Percentiles rank a stretch among this genome's conserved stretches.
Conservation (phyloP, 352 stramenopile genomes). For the Globisporangium radiosum region DNA sequence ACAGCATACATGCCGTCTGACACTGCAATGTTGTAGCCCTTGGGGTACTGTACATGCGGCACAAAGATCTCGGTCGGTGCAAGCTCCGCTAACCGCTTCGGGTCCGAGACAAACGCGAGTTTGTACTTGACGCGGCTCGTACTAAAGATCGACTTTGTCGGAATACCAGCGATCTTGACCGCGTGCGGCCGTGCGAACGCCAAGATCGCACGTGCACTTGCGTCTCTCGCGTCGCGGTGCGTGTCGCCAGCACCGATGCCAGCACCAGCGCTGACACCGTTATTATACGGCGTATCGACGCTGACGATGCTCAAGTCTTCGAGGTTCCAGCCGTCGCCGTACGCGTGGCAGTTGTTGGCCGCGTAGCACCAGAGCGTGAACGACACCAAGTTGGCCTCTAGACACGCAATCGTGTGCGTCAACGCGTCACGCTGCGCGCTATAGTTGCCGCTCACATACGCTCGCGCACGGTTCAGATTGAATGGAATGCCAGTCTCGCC, state of each 20-base stretch:
- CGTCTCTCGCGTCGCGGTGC: slow-evolving; percentile 29
- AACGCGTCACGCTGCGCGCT: slow-evolving; percentile 46
- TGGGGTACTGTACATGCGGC: slow-evolving; percentile 66
- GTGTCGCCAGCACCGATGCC: too few species aligned
- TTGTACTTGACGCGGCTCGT: slow-evolving; percentile 47
- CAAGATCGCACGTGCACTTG: slow-evolving; percentile 34
- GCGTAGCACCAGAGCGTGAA: slow-evolving; percentile 91
- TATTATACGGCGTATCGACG: slow-evolving; percentile 11
- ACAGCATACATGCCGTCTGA: slow-evolving; percentile 56
- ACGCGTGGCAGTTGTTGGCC: slow-evolving; percentile 67
- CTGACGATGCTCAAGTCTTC: slow-evolving; percentile 85
- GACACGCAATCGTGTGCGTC: slow-evolving; percentile 61
- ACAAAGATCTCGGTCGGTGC: slow-evolving; percentile 61
- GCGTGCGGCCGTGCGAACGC: slow-evolving; percentile 68
- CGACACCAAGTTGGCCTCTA: slow-evolving; percentile 69
- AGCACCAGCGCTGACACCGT: slow-evolving; percentile 1
- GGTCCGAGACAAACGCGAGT: slow-evolving; percentile 38
- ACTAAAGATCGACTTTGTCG: slow-evolving; percentile 51
- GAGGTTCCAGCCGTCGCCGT: slow-evolving; percentile 81
- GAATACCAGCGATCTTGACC: slow-evolving; percentile 57
- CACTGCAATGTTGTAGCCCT: slow-evolving; percentile 42
- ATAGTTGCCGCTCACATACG: slow-evolving; percentile 48
- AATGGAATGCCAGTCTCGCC: slow-evolving; percentile 70
- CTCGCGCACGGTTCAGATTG: slow-evolving; percentile 48
- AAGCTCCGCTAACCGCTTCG: slow-evolving; percentile 21